phyloP scores from a whole-genome alignment of 441 rosid species.

The Gossypium trilobum region DNA sequence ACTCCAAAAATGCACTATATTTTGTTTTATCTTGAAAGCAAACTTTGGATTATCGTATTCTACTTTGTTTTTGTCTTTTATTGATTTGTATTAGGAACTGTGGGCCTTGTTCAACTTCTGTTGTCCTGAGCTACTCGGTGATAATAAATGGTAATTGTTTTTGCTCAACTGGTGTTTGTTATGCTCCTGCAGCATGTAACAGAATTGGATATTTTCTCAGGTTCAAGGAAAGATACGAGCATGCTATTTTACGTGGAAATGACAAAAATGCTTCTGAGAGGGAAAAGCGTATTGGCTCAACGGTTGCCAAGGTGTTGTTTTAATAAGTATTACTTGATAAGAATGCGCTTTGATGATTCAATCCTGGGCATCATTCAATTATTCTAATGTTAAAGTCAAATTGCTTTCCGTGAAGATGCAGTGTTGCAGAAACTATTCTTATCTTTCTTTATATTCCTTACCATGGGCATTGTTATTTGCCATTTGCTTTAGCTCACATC shows the following conservation, averaged over 20 bases:
- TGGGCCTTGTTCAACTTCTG: conserved; percentile 94
- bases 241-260: conserved; percentile 69
- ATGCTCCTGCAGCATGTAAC: conserved; percentile 18
- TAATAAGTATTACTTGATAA: conserved; percentile 1
- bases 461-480: not conserved
- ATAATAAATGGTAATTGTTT: conserved; percentile 56
- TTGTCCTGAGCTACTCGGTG: conserved; percentile 79
- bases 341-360: not conserved
- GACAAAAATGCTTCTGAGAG: conserved; percentile 86
- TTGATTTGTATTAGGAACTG: conserved; percentile 46
- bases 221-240: conserved; percentile 77
- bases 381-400: conserved; percentile 4
- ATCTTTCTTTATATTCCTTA: not conserved
- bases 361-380: not conserved
- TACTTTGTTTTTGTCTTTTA: not conserved
- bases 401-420: not conserved
- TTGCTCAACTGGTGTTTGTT: conserved; percentile 15
- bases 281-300: conserved; percentile 80
- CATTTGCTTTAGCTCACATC: not conserved
- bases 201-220: conserved; percentile 32
- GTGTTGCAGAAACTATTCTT: not conserved
- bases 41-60: not conserved
- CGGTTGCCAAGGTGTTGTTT: conserved; percentile 72
- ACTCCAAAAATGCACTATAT: not conserved
- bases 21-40: conserved; percentile 1